Percentiles rank a stretch among this genome's conserved stretches.
phyloP scores from a whole-genome alignment of 768 basidiomycete species.

The Mrakia blollopis region DNA sequence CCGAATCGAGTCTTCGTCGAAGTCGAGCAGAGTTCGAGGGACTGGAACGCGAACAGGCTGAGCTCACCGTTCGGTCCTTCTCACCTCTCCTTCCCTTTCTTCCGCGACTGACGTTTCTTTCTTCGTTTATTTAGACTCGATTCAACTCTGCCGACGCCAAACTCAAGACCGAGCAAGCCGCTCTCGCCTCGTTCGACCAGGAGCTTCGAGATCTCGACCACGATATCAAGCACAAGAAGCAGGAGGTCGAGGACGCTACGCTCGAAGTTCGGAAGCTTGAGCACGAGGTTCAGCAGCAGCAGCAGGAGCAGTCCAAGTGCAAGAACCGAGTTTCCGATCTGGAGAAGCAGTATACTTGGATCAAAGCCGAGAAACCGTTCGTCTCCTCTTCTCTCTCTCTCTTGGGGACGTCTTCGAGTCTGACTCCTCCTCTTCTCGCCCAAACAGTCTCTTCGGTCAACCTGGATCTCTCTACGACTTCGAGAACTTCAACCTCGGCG shows the following conservation, averaged over 20 bases:
- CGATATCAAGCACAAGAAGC: slow-evolving; percentile 75
- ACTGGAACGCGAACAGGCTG: slow-evolving; percentile 57
- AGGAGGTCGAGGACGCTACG: slow-evolving; percentile 62
- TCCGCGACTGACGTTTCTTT: neutral
- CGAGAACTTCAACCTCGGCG: slow-evolving; percentile 55
- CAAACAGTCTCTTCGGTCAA: slow-evolving; percentile 72
- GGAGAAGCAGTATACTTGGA: slow-evolving; percentile 86
- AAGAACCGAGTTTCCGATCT: slow-evolving; percentile 55
- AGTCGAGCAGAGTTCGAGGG: slow-evolving; percentile 50
- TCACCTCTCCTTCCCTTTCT: neutral
- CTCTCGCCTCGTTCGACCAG: slow-evolving; percentile 77
- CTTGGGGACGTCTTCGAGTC: neutral
- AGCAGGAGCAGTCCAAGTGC: slow-evolving; percentile 61
- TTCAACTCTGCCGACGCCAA: slow-evolving; percentile 64
- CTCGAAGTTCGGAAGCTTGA: slow-evolving; percentile 61
- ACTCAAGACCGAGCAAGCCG: slow-evolving; percentile 78
- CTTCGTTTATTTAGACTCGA: slow-evolving; percentile 40
- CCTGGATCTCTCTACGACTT: slow-evolving; percentile 79
- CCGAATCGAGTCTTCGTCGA: slow-evolving; percentile 43
- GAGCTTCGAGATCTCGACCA: slow-evolving; percentile 79
- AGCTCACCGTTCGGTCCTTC: slow-evolving; percentile 46
- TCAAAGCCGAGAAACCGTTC: slow-evolving; percentile 76
- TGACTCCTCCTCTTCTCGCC: neutral
- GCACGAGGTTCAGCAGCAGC: slow-evolving; percentile 60
- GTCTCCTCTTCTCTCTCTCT: slow-evolving; percentile 42